These are phyloP conservation scores for Sarocladiaceae sp. DNA, from an alignment of 2,329 filamentous ascomycete species.

Conservation along the genomic window DNA sequence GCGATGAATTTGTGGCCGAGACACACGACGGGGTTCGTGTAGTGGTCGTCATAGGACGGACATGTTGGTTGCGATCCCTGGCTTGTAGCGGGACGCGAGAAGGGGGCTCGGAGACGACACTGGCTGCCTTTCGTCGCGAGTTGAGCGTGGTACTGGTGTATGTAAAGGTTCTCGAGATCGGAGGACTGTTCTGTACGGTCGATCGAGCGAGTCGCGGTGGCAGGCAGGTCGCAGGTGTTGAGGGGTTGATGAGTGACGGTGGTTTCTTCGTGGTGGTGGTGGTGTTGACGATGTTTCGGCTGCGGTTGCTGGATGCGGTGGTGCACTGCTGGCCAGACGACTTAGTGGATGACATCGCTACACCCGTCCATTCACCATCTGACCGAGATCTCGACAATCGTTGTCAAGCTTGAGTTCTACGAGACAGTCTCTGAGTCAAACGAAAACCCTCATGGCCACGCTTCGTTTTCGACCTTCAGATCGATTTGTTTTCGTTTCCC, in stretches of 20 bases:
- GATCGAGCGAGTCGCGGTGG: background rate
- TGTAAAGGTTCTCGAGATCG: background rate
- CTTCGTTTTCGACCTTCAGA: background rate
- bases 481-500: slow-evolving; percentile 3
- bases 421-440: background rate
- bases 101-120: background rate
- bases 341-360: slow-evolving; percentile 8
- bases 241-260: slow-evolving; percentile 3
- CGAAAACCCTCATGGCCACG: background rate
- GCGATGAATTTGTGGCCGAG: background rate
- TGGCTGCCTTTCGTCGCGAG: background rate
- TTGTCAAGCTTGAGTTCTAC: background rate
- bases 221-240: background rate
- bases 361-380: background rate
- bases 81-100: slow-evolving; percentile 17
- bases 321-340: slow-evolving; percentile 6
- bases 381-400: background rate
- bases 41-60: slow-evolving; percentile 25
- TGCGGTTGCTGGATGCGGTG: slow-evolving; percentile 3
- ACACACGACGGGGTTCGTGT: slow-evolving; percentile 15
- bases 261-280: slow-evolving; percentile 2
- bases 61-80: slow-evolving; percentile 20
- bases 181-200: background rate
- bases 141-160: background rate
- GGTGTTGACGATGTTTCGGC: slow-evolving; percentile 9